phyloP scores from a whole-genome alignment of 176 grass and related monocot species.

The Otatea glauca region DNA sequence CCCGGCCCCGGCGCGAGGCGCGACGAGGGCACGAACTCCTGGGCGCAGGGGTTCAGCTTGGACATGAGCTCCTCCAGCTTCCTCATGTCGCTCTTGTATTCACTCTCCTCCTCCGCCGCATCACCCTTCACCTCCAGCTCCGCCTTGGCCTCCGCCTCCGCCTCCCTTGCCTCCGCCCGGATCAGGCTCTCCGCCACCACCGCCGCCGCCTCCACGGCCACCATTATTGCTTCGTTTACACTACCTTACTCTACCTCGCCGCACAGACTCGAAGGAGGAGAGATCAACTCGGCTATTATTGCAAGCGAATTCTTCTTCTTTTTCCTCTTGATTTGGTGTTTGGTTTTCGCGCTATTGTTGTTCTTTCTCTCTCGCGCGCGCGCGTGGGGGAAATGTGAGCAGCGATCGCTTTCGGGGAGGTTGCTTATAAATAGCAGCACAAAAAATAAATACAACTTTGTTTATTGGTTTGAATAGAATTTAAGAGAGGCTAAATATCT shows the following conservation, averaged over 20 bases:
- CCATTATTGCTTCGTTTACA: slow-evolving; percentile 43
- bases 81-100: slow-evolving; percentile 87
- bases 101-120: slow-evolving; percentile 53
- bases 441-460: background rate
- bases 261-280: slow-evolving; percentile 6
- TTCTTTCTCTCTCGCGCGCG: background rate
- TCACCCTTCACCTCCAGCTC: slow-evolving; percentile 21
- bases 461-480: too few species aligned
- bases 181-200: slow-evolving; percentile 44
- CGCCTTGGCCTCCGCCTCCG: background rate
- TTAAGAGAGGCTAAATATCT: too few species aligned
- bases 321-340: background rate
- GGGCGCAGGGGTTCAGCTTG: slow-evolving; percentile 86
- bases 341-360: slow-evolving; percentile 24
- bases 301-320: background rate
- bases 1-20: slow-evolving; percentile 33
- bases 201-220: slow-evolving; percentile 47
- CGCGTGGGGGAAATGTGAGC: background rate
- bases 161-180: slow-evolving; percentile 35
- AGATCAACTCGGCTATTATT: slow-evolving; percentile 13
- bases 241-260: background rate
- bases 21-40: slow-evolving; percentile 90
- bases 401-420: slow-evolving; percentile 31
- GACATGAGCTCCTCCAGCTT: slow-evolving; percentile 91
- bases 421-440: slow-evolving; percentile 38